phyloP scores from a whole-genome alignment of 2,329 filamentous ascomycete genomes.

The Ophiostoma ulmi region DNA sequence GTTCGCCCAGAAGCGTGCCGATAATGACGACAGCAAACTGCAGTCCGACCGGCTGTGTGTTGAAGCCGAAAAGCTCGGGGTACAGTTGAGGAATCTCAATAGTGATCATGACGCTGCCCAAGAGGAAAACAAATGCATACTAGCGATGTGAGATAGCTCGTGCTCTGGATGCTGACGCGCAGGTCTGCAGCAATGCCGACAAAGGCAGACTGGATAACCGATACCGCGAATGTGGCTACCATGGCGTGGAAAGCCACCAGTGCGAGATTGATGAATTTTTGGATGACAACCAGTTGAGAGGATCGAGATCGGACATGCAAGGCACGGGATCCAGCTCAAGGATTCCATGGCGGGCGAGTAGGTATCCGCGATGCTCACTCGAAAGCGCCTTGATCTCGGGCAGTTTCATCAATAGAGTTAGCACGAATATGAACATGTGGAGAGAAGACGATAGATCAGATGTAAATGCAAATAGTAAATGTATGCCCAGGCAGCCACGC shows the following conservation, averaged over 20 bases:
- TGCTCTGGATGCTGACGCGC: neutral
- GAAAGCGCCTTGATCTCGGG: neutral
- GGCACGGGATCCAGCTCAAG: neutral
- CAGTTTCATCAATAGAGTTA: neutral
- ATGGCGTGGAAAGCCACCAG: neutral
- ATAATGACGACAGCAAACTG: neutral
- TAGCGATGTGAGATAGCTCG: neutral
- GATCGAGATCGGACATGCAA: neutral
- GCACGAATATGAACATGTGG: too few species aligned
- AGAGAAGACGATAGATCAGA: neutral
- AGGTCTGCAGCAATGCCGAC: neutral
- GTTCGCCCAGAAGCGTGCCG: neutral
- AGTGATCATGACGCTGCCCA: neutral
- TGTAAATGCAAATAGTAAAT: neutral
- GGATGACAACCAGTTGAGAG: neutral
- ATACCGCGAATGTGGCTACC: constrained; percentile 11
- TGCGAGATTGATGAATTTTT: neutral
- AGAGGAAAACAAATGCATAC: neutral
- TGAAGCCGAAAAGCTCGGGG: neutral
- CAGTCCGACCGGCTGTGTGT: neutral
- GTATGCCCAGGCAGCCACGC: neutral
- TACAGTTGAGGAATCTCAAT: neutral
- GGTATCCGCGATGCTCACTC: neutral
- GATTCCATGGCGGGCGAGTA: neutral
- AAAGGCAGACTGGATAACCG: neutral